Conservation (phyloP, 345 rosid species). For the Geranium rotundifolium region DNA sequence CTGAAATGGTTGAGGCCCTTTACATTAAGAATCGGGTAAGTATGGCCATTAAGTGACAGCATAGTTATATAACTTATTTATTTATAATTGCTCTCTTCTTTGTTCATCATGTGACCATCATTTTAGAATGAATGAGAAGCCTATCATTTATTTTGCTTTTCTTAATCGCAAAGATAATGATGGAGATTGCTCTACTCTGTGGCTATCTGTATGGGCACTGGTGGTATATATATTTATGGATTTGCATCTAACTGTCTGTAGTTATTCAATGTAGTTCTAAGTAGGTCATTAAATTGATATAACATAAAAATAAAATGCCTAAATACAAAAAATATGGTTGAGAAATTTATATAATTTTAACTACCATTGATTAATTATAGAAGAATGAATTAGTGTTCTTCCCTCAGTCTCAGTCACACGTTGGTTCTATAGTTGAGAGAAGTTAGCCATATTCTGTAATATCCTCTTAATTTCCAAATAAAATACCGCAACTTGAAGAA, state of each 20-base stretch:
- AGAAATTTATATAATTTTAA: no score
- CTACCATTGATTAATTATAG: neutral
- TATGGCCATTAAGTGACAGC: neutral
- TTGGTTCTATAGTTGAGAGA: neutral
- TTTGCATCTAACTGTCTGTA: neutral
- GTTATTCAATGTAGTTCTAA: neutral
- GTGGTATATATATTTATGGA: no score
- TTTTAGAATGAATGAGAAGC: neutral
- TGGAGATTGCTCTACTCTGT: neutral
- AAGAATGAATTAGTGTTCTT: neutral
- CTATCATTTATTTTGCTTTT: neutral
- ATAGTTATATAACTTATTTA: no score
- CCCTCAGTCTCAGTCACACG: neutral
- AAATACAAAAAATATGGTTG: no score
- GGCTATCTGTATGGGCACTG: no score
- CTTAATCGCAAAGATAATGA: neutral
- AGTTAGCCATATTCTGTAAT: no score
- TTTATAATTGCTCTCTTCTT: neutral
- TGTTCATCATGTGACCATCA: neutral
- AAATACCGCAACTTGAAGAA: no score
- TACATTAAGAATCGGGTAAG: conserved; percentile 69
- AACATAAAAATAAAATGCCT: neutral
- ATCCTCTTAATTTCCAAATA: no score
- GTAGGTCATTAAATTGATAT: neutral
- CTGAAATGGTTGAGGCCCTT: conserved; percentile 88